These are phyloP conservation scores for Ceriops decandra DNA, from an alignment of 345 rosid genomes.

Conservation along the genomic window DNA sequence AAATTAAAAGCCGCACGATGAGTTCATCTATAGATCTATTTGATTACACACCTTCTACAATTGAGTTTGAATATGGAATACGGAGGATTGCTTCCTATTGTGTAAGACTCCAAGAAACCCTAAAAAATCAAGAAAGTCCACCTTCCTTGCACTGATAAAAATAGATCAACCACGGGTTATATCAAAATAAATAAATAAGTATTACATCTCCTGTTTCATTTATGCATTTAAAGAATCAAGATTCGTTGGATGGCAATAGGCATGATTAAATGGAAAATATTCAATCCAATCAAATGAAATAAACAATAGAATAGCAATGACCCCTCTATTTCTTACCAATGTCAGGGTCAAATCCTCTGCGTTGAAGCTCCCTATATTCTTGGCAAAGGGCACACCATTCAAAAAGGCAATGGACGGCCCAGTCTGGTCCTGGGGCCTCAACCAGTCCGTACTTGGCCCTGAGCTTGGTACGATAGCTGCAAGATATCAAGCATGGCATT, in stretches of 20 bases:
- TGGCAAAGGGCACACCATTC: conserved; percentile 79
- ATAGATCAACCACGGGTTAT: too few relatives aligned
- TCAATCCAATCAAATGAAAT: background rate
- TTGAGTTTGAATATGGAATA: background rate
- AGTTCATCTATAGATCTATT: background rate
- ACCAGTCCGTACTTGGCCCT: conserved; percentile 52
- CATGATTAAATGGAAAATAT: too few relatives aligned
- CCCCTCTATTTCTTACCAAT: conserved; percentile 32
- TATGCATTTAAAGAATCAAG: too few relatives aligned
- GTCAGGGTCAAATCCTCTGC: conserved; percentile 61
- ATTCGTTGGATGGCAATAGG: too few relatives aligned
- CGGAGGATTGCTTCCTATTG: too few relatives aligned
- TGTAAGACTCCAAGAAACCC: too few relatives aligned
- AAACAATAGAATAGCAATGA: background rate
- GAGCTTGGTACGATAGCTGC: conserved; percentile 58
- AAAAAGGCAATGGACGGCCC: conserved; percentile 53
- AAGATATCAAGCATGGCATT: conserved; percentile 58
- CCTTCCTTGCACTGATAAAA: too few relatives aligned
- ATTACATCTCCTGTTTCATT: too few relatives aligned
- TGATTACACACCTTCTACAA: background rate
- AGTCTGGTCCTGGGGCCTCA: conserved; percentile 62
- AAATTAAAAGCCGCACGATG: background rate
- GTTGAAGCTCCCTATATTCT: conserved; percentile 62
- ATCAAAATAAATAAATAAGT: too few relatives aligned
- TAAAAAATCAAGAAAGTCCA: too few relatives aligned